Evolutionary conservation across 768 basidiomycete species (phyloP).

Genomic region (Heimioporus sp.): DNA sequence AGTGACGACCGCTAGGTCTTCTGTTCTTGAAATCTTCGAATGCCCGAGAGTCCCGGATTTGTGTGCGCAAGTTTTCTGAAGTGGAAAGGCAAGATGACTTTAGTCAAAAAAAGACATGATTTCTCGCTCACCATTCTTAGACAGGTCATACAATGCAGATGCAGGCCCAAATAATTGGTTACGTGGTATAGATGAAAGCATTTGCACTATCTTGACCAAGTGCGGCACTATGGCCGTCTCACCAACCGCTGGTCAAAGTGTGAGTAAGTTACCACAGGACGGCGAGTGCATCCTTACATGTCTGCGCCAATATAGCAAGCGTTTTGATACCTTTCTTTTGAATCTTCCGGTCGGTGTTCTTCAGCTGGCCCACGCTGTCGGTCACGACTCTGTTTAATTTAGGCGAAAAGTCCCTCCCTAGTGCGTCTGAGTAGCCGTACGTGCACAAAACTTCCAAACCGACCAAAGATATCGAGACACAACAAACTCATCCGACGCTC

Average conservation of each 20-base stretch:
- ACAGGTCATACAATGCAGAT: constrained; percentile 1
- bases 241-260: neutral
- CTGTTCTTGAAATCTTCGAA: too few relatives aligned
- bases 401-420: neutral
- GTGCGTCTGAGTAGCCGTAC: neutral
- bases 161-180: neutral
- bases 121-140: neutral
- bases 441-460: neutral
- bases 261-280: neutral
- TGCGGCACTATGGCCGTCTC: neutral
- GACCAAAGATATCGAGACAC: constrained; percentile 2
- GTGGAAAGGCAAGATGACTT: too few relatives aligned
- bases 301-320: constrained; percentile 7
- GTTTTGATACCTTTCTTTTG: neutral
- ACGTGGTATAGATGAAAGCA: neutral
- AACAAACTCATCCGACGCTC: constrained; percentile 3
- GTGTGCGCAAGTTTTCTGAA: too few relatives aligned
- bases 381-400: neutral
- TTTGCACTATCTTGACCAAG: neutral
- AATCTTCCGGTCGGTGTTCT: neutral
- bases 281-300: neutral
- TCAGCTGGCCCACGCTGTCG: neutral
- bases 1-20: too few relatives aligned
- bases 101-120: too few relatives aligned
- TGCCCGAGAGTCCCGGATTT: too few relatives aligned